phyloP scores from a whole-genome alignment of 305 asterid species.

The Ilex paraguariensis region DNA sequence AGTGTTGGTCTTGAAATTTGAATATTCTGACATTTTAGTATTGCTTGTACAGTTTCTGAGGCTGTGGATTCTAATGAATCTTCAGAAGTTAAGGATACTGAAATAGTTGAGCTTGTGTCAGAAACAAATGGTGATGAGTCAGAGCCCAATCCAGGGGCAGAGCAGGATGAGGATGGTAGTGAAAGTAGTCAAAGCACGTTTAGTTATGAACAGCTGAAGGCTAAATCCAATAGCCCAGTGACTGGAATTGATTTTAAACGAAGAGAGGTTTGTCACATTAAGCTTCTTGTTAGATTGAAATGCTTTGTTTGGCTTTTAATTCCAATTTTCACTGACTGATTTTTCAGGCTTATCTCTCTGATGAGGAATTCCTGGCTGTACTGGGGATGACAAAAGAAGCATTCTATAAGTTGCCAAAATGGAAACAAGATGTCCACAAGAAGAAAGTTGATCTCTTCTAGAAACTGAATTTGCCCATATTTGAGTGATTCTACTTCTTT shows the following conservation, averaged over 20 bases:
- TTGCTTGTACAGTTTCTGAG: conserved; percentile 27
- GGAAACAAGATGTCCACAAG: conserved; percentile 72
- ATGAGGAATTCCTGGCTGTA: conserved; percentile 45
- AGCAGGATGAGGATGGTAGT: conserved; percentile 24
- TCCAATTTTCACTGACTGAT: conserved; percentile 4
- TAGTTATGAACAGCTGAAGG: conserved; percentile 51
- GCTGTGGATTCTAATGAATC: conserved; percentile 31
- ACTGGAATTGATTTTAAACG: conserved; percentile 50
- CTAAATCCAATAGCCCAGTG: conserved; percentile 57
- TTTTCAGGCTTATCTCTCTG: conserved; percentile 62
- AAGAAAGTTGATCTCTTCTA: conserved; percentile 70
- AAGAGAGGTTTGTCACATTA: conserved; percentile 50
- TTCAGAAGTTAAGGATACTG: conserved; percentile 31
- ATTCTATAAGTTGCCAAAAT: conserved; percentile 57
- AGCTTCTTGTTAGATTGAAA: background rate
- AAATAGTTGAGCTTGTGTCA: conserved; percentile 22
- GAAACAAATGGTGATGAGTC: conserved; percentile 36
- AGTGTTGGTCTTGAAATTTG: background rate
- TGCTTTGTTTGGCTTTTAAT: background rate
- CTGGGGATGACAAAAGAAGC: conserved; percentile 47
- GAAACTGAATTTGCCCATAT: conserved; percentile 6
- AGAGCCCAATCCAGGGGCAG: conserved; percentile 24
- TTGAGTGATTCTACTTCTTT: background rate
- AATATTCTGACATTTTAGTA: conserved; percentile 4
- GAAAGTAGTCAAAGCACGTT: conserved; percentile 28